Evolutionary conservation across 441 rosid genomes (phyloP).

Genomic region (Adansonia madagascariensis): DNA sequence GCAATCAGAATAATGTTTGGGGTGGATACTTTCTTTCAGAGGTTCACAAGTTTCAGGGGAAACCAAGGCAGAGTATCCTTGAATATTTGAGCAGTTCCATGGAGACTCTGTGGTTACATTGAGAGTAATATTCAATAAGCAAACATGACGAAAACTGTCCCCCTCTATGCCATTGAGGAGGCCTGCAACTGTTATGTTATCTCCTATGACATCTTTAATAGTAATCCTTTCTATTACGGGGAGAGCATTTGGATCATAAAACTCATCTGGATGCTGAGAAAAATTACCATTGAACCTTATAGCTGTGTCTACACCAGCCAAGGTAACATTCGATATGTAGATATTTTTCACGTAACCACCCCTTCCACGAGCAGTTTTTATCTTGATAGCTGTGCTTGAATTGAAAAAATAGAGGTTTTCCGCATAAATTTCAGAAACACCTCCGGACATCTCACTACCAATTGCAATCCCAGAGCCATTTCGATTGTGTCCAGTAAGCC

Average conservation of each 20-base stretch:
- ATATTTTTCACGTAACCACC: constrained; percentile 90
- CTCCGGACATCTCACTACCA: constrained; percentile 99
- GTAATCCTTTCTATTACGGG: constrained; percentile 75
- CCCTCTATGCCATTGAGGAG: constrained; percentile 81
- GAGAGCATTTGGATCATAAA: constrained; percentile 68
- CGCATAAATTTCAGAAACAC: constrained; percentile 77
- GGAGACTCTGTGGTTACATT: constrained; percentile 53
- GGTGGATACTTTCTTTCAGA: constrained; percentile 59
- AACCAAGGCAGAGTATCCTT: constrained; percentile 79
- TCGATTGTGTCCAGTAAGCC: constrained; percentile 69
- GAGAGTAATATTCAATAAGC: constrained; percentile 69
- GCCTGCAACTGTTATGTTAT: constrained; percentile 69
- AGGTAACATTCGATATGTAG: constrained; percentile 58
- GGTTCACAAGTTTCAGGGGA: constrained; percentile 72
- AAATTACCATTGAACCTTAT: constrained; percentile 68
- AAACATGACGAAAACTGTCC: constrained; percentile 63
- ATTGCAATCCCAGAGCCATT: constrained; percentile 80
- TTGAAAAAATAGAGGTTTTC: constrained; percentile 61
- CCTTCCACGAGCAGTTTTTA: constrained; percentile 92
- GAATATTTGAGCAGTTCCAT: constrained; percentile 78
- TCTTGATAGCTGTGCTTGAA: constrained; percentile 67
- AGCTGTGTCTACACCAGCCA: constrained; percentile 61
- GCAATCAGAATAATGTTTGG: constrained; percentile 68
- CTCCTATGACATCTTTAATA: constrained; percentile 67
- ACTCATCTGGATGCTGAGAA: constrained; percentile 91